A percentile compares a stretch with the other conserved stretches of the same genome.
Evolutionary conservation across 176 grass and related monocot genomes (phyloP).

Genomic region (Avena eriantha): DNA sequence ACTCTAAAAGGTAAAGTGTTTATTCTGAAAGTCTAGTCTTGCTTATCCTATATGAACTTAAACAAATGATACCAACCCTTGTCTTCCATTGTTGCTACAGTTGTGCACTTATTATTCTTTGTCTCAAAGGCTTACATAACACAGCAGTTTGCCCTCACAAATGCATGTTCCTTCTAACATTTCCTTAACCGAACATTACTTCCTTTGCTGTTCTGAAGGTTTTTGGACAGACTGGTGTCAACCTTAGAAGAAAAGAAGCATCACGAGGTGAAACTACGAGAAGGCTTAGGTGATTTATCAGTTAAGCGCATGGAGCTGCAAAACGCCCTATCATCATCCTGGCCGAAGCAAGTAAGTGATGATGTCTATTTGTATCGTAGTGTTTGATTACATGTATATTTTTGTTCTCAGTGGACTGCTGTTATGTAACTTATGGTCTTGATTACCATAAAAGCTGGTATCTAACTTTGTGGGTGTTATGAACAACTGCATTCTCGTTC

Average conservation of each 20-base stretch:
- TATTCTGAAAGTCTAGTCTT: conserved; percentile 16
- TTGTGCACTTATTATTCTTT: not conserved
- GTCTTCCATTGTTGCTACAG: not conserved
- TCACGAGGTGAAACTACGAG: conserved; percentile 81
- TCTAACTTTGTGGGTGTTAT: conserved; percentile 17
- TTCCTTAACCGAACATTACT: conserved; percentile 26
- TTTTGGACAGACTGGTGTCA: conserved; percentile 88
- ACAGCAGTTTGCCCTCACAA: not conserved
- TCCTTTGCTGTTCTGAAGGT: conserved; percentile 51
- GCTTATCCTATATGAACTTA: not conserved
- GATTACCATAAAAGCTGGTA: not conserved
- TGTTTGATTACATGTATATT: conserved; percentile 26
- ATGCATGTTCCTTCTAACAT: conserved; percentile 16
- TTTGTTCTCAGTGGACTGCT: not conserved
- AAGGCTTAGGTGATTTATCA: conserved; percentile 80
- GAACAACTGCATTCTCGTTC: not conserved
- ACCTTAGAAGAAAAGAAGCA: conserved; percentile 92
- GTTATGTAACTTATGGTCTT: not conserved
- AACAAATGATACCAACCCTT: not conserved
- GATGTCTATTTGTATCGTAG: not conserved
- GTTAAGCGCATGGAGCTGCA: conserved; percentile 93
- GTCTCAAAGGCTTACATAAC: not conserved
- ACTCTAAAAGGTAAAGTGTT: conserved; percentile 80
- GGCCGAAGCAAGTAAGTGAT: conserved; percentile 59
- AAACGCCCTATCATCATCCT: conserved; percentile 48